Percentiles rank a stretch among this genome's conserved stretches.
These are phyloP conservation scores for Limonomyces culmigenus DNA, from an alignment of 1,284 basidiomycete genomes.

Conservation along the genomic window DNA sequence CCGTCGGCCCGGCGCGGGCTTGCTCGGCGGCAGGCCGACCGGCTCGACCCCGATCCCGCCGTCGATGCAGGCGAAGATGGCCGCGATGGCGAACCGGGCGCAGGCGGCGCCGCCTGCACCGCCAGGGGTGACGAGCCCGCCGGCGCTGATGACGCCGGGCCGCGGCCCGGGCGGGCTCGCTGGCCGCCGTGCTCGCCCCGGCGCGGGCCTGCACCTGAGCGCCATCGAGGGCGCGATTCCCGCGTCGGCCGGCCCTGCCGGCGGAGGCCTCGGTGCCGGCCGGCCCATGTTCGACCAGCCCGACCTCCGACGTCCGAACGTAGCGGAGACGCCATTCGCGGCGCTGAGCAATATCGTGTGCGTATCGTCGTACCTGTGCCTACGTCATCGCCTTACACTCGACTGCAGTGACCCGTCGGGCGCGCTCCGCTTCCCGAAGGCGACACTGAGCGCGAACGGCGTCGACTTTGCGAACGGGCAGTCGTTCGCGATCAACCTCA, in stretches of 20 bases:
- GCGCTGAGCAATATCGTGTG: slow-evolving; percentile 94
- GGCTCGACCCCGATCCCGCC: slow-evolving; percentile 67
- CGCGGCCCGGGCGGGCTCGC: slow-evolving; percentile 19
- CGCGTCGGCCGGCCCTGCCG: slow-evolving; percentile 25
- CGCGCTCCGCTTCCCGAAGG: slow-evolving; percentile 86
- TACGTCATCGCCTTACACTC: too few species aligned
- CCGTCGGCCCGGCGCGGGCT: slow-evolving; percentile 7
- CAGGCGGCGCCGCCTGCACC: slow-evolving; percentile 13
- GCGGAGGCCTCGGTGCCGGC: too few species aligned
- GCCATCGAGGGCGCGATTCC: slow-evolving; percentile 60
- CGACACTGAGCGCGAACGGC: slow-evolving; percentile 80
- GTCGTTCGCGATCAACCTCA: slow-evolving; percentile 93
- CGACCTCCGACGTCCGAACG: slow-evolving; percentile 22
- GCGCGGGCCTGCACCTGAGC: too few species aligned
- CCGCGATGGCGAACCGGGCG: slow-evolving; percentile 50
- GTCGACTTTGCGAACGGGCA: slow-evolving; percentile 92
- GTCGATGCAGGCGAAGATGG: slow-evolving; percentile 84
- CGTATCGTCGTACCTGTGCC: slow-evolving; percentile 15
- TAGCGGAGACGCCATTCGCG: slow-evolving; percentile 63
- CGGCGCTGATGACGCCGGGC: slow-evolving; percentile 5
- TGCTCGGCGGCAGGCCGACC: slow-evolving; percentile 19
- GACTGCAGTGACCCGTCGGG: slow-evolving; percentile 78
- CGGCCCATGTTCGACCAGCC: too few species aligned
- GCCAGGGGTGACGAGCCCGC: slow-evolving; percentile 21
- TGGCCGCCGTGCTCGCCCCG: slow-evolving; percentile 36